phyloP scores from a whole-genome alignment of 208 protist species.

The Angomonas ambiguus region DNA sequence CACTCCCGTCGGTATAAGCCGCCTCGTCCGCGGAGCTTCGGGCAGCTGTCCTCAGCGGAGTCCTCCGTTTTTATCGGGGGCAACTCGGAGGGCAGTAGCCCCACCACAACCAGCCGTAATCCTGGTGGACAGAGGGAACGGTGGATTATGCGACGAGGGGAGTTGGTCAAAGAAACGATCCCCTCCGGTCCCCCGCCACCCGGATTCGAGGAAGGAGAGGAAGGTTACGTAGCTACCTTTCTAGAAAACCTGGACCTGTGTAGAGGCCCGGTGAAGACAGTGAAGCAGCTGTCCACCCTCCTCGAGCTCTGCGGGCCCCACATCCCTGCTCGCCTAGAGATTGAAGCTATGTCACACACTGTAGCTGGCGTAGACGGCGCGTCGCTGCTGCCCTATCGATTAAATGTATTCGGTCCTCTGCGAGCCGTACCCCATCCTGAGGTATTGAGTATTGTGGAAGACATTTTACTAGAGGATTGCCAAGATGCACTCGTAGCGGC shows the following conservation, averaged over 20 bases:
- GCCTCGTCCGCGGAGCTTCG: neutral
- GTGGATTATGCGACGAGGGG: constrained; percentile 48
- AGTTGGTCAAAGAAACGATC: constrained; percentile 14
- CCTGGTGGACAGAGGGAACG: constrained; percentile 9
- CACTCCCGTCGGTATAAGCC: neutral
- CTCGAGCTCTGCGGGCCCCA: constrained; percentile 30
- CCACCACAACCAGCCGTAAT: neutral
- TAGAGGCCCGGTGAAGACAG: constrained; percentile 24
- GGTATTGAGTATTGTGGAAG: constrained; percentile 47
- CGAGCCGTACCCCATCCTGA: constrained; percentile 22
- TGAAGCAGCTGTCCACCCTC: constrained; percentile 29
- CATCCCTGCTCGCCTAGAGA: constrained; percentile 46
- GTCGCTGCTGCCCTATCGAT: constrained; percentile 15
- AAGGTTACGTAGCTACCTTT: neutral
- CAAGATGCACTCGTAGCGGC: constrained; percentile 23
- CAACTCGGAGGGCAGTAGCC: neutral
- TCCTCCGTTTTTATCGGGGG: neutral
- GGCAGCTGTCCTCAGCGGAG: neutral
- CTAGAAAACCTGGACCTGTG: constrained; percentile 22
- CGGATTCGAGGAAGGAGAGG: neutral
- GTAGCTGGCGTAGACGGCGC: neutral
- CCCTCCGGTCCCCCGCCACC: neutral
- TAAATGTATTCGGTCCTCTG: constrained; percentile 51
- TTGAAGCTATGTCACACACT: constrained; percentile 14
- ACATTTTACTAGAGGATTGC: constrained; percentile 73